These are phyloP conservation scores for Chytridium lagenaria DNA, from an alignment of 371 early-diverging fungal genomes.

Conservation along the genomic window DNA sequence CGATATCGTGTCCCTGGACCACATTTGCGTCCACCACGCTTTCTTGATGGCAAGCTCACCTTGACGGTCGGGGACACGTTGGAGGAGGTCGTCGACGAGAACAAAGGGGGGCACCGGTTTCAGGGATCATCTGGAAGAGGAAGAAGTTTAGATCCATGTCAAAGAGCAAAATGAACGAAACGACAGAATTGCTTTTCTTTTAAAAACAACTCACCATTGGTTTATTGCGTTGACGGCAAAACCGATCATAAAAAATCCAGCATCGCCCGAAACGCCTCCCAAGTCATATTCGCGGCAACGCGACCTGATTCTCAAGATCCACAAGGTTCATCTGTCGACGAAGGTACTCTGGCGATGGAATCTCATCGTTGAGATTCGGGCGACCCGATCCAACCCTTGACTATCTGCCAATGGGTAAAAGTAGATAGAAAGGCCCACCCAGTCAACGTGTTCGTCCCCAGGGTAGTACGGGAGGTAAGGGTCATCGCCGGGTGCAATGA, in stretches of 20 bases:
- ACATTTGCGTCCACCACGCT: constrained; percentile 50
- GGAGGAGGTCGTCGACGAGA: not conserved
- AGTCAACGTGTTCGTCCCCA: constrained; percentile 58
- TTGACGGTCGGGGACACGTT: not conserved
- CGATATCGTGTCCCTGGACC: constrained; percentile 25
- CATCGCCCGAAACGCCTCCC: not conserved
- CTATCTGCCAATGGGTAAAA: constrained; percentile 2
- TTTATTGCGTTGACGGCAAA: constrained; percentile 29
- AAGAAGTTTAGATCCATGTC: too few relatives aligned
- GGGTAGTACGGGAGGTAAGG: constrained; percentile 56
- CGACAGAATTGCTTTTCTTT: too few relatives aligned
- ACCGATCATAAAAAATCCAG: constrained; percentile 39
- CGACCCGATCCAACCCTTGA: not conserved
- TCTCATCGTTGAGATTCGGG: not conserved
- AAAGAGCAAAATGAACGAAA: too few relatives aligned
- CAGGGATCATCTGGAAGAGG: constrained; percentile 47
- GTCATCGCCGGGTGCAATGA: constrained; percentile 41
- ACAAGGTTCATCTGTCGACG: constrained; percentile 10
- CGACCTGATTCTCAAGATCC: not conserved
- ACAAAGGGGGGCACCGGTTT: constrained; percentile 36
- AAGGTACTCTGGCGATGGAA: not conserved
- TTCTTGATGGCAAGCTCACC: constrained; percentile 42
- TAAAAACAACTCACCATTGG: too few relatives aligned
- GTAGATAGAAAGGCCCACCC: constrained; percentile 51
- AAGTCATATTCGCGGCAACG: not conserved